Percentiles rank a stretch among this genome's conserved stretches.
Conservation (phyloP, 2,329 filamentous ascomycete species). For the Dryadomyces quercus-mongolicae region DNA sequence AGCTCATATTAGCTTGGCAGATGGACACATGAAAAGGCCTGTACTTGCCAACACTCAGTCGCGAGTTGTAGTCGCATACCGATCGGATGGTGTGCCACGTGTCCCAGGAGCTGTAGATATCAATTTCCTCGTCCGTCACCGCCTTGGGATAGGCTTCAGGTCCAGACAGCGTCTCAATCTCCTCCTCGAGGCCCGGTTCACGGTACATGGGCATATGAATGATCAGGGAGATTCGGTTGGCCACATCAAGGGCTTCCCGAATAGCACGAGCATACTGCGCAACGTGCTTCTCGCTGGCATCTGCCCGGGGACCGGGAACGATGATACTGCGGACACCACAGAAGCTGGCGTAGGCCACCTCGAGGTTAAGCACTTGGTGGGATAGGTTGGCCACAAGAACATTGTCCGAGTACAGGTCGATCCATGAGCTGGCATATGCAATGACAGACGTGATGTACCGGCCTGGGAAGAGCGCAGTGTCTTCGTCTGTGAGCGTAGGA, state of each 20-base stretch:
- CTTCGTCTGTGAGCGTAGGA: constrained; percentile 62
- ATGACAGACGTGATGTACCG: constrained; percentile 61
- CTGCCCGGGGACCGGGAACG: constrained; percentile 60
- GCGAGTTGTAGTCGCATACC: constrained; percentile 71
- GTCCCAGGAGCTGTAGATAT: constrained; percentile 78
- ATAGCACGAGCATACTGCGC: constrained; percentile 75
- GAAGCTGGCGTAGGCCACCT: constrained; percentile 91
- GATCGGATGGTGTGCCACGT: constrained; percentile 82
- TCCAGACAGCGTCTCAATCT: constrained; percentile 38
- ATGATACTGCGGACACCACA: constrained; percentile 79
- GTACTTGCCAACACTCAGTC: constrained; percentile 71
- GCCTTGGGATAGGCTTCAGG: constrained; percentile 23
- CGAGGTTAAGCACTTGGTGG: constrained; percentile 77
- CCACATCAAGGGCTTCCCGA: constrained; percentile 64
- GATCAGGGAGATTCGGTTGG: constrained; percentile 65
- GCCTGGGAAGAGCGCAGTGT: constrained; percentile 61
- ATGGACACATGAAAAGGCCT: background rate
- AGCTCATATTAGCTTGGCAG: background rate
- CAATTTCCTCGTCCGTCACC: constrained; percentile 35
- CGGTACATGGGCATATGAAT: constrained; percentile 78
- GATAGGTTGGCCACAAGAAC: constrained; percentile 77
- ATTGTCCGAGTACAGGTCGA: constrained; percentile 75
- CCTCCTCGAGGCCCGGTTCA: constrained; percentile 46
- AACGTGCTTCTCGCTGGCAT: constrained; percentile 37
- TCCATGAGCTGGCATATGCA: constrained; percentile 79